phyloP scores from a whole-genome alignment of 495 filamentous ascomycete species.

The Lindgomyces ingoldianus region DNA sequence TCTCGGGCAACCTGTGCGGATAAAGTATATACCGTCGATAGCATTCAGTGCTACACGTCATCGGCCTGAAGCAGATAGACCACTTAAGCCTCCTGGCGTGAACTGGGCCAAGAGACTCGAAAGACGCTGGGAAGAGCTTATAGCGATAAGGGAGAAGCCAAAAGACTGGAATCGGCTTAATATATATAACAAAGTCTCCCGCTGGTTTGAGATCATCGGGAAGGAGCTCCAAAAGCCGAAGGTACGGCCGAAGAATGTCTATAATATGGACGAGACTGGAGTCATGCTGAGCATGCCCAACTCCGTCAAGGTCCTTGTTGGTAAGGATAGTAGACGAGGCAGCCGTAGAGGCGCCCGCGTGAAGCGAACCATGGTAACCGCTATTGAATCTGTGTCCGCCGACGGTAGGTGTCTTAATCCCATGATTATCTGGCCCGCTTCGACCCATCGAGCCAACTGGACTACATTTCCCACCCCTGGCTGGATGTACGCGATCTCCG shows the following conservation, averaged over 20 bases:
- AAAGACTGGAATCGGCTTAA: constrained; percentile 35
- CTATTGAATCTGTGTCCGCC: constrained; percentile 43
- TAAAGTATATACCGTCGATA: constrained; percentile 10
- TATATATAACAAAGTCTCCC: constrained; percentile 46
- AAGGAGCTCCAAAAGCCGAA: no score
- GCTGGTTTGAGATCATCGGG: constrained; percentile 48
- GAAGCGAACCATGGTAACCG: constrained; percentile 31
- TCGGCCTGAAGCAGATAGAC: background rate
- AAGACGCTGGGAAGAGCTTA: constrained; percentile 38
- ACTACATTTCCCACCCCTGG: background rate
- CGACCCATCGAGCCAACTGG: constrained; percentile 19
- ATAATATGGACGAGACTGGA: no score
- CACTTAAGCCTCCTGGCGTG: constrained; percentile 20
- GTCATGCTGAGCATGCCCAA: no score
- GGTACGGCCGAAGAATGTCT: no score
- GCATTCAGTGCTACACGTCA: background rate
- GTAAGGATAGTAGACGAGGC: constrained; percentile 39
- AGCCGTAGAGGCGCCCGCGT: no score
- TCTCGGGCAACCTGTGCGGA: constrained; percentile 14
- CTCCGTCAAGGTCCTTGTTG: constrained; percentile 45
- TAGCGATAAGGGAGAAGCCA: constrained; percentile 32
- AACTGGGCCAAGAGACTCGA: constrained; percentile 31
- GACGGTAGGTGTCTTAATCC: constrained; percentile 39
- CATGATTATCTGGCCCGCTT: constrained; percentile 46
- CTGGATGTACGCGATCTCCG: constrained; percentile 41